Evolutionary conservation across 805 yeast species (phyloP).

Genomic region (Helenozyma baotianmanensis): DNA sequence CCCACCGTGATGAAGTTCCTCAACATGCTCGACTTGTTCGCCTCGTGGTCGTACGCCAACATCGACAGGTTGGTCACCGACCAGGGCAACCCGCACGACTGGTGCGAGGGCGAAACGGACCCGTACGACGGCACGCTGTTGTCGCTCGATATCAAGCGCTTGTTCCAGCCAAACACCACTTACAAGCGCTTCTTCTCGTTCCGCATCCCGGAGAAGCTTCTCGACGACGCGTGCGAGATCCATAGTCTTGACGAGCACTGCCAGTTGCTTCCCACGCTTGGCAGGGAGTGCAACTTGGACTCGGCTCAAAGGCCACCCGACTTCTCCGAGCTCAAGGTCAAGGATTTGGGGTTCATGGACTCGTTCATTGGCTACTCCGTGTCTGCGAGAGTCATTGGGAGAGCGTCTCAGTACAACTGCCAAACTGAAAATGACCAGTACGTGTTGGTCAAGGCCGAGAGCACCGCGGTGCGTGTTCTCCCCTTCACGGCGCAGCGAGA

Average conservation of each 20-base stretch:
- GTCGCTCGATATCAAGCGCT: constrained; percentile 32
- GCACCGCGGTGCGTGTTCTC: constrained; percentile 31
- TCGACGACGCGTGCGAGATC: constrained; percentile 36
- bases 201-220: constrained; percentile 35
- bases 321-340: constrained; percentile 11
- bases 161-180: constrained; percentile 33
- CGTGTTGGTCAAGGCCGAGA: constrained; percentile 32
- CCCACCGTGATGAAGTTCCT: constrained; percentile 32
- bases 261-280: constrained; percentile 35
- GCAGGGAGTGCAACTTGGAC: constrained; percentile 24
- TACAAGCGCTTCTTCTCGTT: constrained; percentile 41
- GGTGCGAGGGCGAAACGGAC: constrained; percentile 44
- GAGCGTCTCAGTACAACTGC: constrained; percentile 32
- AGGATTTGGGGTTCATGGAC: constrained; percentile 36
- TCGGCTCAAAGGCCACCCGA: constrained; percentile 17
- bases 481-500: constrained; percentile 25
- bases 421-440: constrained; percentile 24
- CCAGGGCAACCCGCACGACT: constrained; percentile 31
- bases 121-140: constrained; percentile 35
- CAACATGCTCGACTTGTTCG: constrained; percentile 41
- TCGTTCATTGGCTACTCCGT: constrained; percentile 34
- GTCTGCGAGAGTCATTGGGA: constrained; percentile 38
- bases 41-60: constrained; percentile 42
- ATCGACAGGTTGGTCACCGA: constrained; percentile 26
- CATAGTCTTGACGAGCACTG: constrained; percentile 34